These are phyloP conservation scores for Spencermartinsiella ligniputridi DNA, from an alignment of 1,139 yeast genomes.

Conservation along the genomic window DNA sequence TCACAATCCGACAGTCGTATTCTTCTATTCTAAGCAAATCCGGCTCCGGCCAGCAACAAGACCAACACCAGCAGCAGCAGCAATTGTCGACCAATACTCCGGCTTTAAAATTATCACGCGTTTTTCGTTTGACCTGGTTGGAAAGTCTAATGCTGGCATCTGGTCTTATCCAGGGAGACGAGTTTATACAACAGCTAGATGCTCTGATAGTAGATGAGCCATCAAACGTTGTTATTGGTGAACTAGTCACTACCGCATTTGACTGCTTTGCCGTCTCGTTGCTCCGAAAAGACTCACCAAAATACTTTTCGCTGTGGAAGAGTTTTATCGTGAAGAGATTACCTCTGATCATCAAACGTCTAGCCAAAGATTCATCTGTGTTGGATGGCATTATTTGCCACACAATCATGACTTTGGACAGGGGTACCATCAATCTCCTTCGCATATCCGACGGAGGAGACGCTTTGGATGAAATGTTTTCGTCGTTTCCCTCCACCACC, in stretches of 20 bases:
- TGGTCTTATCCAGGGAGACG: conserved; percentile 24
- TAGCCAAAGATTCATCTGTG: conserved; percentile 10
- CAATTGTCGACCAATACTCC: background rate
- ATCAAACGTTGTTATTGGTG: conserved; percentile 26
- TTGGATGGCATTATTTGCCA: conserved; percentile 25
- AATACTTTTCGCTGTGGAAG: conserved; percentile 28
- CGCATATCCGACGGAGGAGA: conserved; percentile 28
- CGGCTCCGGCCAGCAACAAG: background rate
- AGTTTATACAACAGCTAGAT: conserved; percentile 27
- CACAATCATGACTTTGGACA: conserved; percentile 25
- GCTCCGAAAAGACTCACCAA: conserved; percentile 26
- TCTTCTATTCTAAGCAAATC: conserved; percentile 1
- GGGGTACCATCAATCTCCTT: conserved; percentile 24
- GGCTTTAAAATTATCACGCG: conserved; percentile 21
- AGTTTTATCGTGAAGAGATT: conserved; percentile 29
- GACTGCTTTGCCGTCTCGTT: conserved; percentile 34
- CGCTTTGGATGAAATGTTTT: conserved; percentile 43
- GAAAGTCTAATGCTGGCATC: conserved; percentile 28
- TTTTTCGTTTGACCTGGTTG: conserved; percentile 32
- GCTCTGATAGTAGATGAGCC: conserved; percentile 28
- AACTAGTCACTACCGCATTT: conserved; percentile 33
- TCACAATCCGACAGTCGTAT: conserved; percentile 2
- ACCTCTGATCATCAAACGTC: conserved; percentile 24
- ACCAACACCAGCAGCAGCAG: background rate
- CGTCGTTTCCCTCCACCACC: conserved; percentile 43